Conservation (phyloP, 805 yeast species). For the Kuraishia molischiana region DNA sequence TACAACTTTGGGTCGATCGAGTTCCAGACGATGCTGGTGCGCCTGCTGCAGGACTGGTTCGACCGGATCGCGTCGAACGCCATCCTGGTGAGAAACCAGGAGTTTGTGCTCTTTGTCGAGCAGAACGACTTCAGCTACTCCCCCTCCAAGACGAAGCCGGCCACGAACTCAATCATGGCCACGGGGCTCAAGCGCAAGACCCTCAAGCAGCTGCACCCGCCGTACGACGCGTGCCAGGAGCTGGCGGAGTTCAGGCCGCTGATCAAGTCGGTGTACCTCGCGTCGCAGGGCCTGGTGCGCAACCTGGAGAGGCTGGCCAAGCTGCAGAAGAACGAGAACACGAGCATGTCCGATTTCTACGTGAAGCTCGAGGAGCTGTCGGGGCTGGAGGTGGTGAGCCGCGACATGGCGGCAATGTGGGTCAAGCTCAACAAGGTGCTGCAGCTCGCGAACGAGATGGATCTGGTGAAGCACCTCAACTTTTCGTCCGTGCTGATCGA, state of each 20-base stretch:
- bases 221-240: slow-evolving; percentile 77
- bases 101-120: slow-evolving; percentile 60
- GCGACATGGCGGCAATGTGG: slow-evolving; percentile 76
- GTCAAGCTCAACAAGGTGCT: slow-evolving; percentile 62
- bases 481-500: slow-evolving; percentile 74
- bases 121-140: slow-evolving; percentile 27
- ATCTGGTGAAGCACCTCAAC: slow-evolving; percentile 58
- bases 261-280: slow-evolving; percentile 64
- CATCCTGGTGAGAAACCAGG: slow-evolving; percentile 78
- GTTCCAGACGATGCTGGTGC: slow-evolving; percentile 47
- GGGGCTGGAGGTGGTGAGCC: slow-evolving; percentile 33
- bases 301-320: slow-evolving; percentile 46
- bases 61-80: slow-evolving; percentile 66
- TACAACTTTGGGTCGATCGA: slow-evolving; percentile 84
- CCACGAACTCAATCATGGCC: slow-evolving; percentile 41
- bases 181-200: slow-evolving; percentile 85
- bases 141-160: slow-evolving; percentile 28
- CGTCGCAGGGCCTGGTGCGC: slow-evolving; percentile 43
- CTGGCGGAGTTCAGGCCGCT: slow-evolving; percentile 81
- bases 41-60: slow-evolving; percentile 78
- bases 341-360: slow-evolving; percentile 33
- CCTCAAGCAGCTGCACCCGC: slow-evolving; percentile 83
- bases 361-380: slow-evolving; percentile 29
- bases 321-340: slow-evolving; percentile 42
- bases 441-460: slow-evolving; percentile 65